Percentiles rank a stretch among this genome's conserved stretches.
Conservation (phyloP, 169 alveolate species). For the Plasmodium gaboni region DNA sequence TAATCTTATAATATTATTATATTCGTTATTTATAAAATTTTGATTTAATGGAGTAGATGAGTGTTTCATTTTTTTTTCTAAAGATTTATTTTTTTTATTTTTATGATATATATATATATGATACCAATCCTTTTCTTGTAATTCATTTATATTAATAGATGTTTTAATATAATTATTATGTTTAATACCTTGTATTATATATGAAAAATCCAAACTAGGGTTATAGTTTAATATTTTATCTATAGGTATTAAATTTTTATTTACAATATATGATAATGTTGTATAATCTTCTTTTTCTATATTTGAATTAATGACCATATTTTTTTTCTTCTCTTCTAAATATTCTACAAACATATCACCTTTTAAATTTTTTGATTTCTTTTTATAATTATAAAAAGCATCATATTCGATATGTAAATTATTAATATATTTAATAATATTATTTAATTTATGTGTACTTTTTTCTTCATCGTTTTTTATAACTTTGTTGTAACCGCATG, state of each 20-base stretch:
- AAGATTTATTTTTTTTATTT: not conserved
- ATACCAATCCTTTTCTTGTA: slow-evolving; percentile 34
- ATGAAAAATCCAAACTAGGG: slow-evolving; percentile 36
- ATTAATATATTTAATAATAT: slow-evolving; percentile 28
- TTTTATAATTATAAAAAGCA: slow-evolving; percentile 66
- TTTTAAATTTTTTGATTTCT: slow-evolving; percentile 37
- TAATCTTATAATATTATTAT: slow-evolving; percentile 29
- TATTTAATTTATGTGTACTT: slow-evolving; percentile 4
- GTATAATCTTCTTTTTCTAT: slow-evolving; percentile 72
- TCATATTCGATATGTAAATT: slow-evolving; percentile 59
- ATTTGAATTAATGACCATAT: slow-evolving; percentile 39
- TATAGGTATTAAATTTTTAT: slow-evolving; percentile 31
- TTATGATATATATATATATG: slow-evolving; percentile 27
- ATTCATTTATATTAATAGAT: slow-evolving; percentile 11
- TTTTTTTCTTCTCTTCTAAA: slow-evolving; percentile 58
- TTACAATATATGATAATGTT: slow-evolving; percentile 34
- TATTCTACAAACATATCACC: slow-evolving; percentile 47
- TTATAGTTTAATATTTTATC: slow-evolving; percentile 42
- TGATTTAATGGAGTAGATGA: not conserved
- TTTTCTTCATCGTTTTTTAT: not conserved
- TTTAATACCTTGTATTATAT: slow-evolving; percentile 52
- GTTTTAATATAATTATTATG: slow-evolving; percentile 35
- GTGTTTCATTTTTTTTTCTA: not conserved
- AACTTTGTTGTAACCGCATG: slow-evolving; percentile 29
- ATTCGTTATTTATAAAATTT: not conserved